Base-by-base conservation (phyloP, 257 asterid genomes). In the Nicotiana knightiana region DNA sequence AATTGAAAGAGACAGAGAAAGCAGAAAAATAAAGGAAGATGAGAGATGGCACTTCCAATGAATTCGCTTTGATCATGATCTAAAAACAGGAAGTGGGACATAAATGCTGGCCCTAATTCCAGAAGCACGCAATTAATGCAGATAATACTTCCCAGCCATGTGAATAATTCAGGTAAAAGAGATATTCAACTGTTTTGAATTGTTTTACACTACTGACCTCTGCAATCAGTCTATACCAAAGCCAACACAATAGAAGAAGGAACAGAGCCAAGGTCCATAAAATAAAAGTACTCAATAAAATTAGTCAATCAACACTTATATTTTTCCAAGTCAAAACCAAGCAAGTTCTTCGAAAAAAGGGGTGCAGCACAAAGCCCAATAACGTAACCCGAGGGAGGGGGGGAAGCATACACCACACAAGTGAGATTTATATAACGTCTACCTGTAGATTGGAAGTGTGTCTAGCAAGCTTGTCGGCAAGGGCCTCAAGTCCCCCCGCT, bases 401-500 rank as follows among this genome's bases (percentile, higher is more conserved):
- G 28, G 63, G 28, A 1, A 2, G 26, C 11, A 53, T 53, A 15
- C 18, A 53, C 58, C 18, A 17, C 65, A n/a, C 26, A 16, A 46
- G 46, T 48, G 28, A 51, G 46, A 75, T 13, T 75, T 15, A 15
- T 51, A 51, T 21, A 28, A 75, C 0, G 46, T 78, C 71, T 91
- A 94, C 98, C 96, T 53, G 89, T 67, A 86, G 85, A 80, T 84
- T 80, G 86, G 89, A 84, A 83, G 91, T 76, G 81, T 86, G 90
- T 73, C 89, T 83, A 79, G 85, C 86, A 83, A 94, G 88, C 90
- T 88, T 94, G 84, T 89, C 94, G 70, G 84, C 86, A 79, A 94
- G 92, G 37, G 84, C 89, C 73, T 93, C 97, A 78, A 93, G 90
- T 76, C 89, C 95, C 76, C 97, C 98, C 76, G 96, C 97, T 87